Conservation (phyloP, 1,284 basidiomycete species). For the Waitea zeae region DNA sequence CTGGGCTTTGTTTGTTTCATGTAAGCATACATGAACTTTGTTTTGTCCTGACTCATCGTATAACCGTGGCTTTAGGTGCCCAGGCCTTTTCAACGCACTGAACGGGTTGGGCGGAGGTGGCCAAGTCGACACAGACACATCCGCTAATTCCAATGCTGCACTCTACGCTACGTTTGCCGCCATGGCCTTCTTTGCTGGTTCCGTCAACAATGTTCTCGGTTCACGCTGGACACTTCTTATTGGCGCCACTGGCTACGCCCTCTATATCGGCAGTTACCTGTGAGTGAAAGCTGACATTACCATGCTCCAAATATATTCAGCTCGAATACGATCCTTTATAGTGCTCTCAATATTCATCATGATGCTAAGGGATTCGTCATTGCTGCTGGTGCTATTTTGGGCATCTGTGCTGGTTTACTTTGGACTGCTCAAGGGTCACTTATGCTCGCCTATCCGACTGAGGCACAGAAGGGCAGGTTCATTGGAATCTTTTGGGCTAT, state of each 20-base stretch:
- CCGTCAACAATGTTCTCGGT: conserved; percentile 2
- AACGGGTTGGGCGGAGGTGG: conserved; percentile 1
- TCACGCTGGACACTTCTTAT: conserved; percentile 1
- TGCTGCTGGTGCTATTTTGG: conserved; percentile 64
- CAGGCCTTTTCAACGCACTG: conserved; percentile 2
- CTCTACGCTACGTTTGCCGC: background rate
- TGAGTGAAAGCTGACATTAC: background rate
- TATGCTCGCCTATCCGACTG: conserved; percentile 64
- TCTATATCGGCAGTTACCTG: conserved; percentile 1
- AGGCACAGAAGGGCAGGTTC: conserved; percentile 59
- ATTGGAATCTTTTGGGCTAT: conserved; percentile 63
- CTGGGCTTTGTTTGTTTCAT: conserved; percentile 16
- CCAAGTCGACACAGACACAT: background rate
- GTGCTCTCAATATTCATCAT: conserved; percentile 50
- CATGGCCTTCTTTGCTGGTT: conserved; percentile 2
- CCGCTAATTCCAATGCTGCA: conserved; percentile 1
- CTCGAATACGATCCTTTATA: conserved; percentile 12
- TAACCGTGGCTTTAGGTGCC: background rate
- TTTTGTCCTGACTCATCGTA: background rate
- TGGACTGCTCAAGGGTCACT: conserved; percentile 77
- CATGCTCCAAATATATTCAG: background rate
- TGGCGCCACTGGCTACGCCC: conserved; percentile 1
- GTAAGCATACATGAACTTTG: conserved; percentile 1
- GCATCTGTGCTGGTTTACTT: conserved; percentile 70
- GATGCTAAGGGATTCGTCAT: conserved; percentile 49